Evolutionary conservation across 2,329 filamentous ascomycete species (phyloP), one percentile per base, ranked within the genome.

Genomic region (Aphanocladium album): DNA sequence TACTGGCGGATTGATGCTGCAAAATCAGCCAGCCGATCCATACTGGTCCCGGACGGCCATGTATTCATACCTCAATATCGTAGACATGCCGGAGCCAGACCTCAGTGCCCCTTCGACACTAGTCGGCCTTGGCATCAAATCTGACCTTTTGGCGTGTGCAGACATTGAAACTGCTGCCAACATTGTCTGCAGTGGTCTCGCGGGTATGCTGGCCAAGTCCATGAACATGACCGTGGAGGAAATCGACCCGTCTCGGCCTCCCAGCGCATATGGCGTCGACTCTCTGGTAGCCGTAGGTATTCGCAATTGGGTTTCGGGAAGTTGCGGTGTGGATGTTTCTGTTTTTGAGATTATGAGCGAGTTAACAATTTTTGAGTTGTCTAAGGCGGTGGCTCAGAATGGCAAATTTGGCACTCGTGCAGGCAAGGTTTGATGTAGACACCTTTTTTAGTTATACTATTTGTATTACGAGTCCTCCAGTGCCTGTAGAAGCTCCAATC

Each of bases 31-130:
- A 0, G 72, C 76, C 0, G 81, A 84, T 62, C 80, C 82, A 1
- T 84, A 82, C 68, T 84, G 81, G 81, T 74, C 78, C 11, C 76
- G 75, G 6, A 79, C 79, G 0, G 75, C 80, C 0, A 70, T 82
- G 41, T 84, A 81, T 61, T 70, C 75, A 2, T 74, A 77, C 57
- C 74, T 85, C 49, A 79, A 79, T 62, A 67, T 77, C 25, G 70
- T 83, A 4, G 81, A 84, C 65, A 70, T 79, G 63, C 76, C 74
- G 1, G 63, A 68, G 3, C 67, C 70, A 0, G 68, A 72, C 50
- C 62, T 73, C 25, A 27, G 64, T 3, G 57, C 63, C 11, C 58
- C 67, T 12, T 49, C 55, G n/a, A 63, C 57, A 4, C 60, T 67
- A 5, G 55, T 55, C 7, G 62, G 60, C 12, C 60, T 62, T 6